A percentile compares a stretch with the other conserved stretches of the same genome.
These are phyloP conservation scores for Podaxis sp. DNA, from an alignment of 768 basidiomycete species.

Conservation along the genomic window DNA sequence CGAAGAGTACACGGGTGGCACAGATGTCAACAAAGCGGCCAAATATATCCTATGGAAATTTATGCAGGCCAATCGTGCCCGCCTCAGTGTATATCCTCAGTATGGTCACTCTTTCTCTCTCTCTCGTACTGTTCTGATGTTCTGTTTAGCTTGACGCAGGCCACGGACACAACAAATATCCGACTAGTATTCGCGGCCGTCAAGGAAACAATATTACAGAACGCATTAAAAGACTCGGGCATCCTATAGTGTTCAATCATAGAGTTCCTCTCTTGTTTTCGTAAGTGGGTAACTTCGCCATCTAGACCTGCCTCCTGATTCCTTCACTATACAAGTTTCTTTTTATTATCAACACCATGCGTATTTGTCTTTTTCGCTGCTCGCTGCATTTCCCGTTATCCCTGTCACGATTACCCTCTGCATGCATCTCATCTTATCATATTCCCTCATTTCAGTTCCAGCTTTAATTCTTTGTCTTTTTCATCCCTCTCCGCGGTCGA, in stretches of 20 bases:
- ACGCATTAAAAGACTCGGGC: conserved; percentile 81
- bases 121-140: conserved; percentile 19
- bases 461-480: background rate
- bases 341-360: background rate
- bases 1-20: conserved; percentile 84
- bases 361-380: background rate
- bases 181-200: conserved; percentile 81
- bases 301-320: background rate
- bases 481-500: background rate
- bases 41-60: conserved; percentile 95
- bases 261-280: conserved; percentile 1
- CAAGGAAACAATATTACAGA: conserved; percentile 91
- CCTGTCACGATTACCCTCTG: background rate
- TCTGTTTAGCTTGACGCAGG: conserved; percentile 66
- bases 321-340: background rate
- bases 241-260: conserved; percentile 43
- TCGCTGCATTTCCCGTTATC: background rate
- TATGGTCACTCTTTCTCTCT: conserved; percentile 17
- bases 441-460: background rate
- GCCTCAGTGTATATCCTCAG: conserved; percentile 80
- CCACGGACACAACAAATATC: conserved; percentile 85
- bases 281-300: background rate
- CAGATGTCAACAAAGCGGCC: conserved; percentile 90
- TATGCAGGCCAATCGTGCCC: conserved; percentile 84
- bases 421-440: conserved; percentile 2